Percentiles rank a stretch among this genome's conserved stretches.
Evolutionary conservation across 441 rosid species (phyloP).

Genomic region (Jatropha podagrica): DNA sequence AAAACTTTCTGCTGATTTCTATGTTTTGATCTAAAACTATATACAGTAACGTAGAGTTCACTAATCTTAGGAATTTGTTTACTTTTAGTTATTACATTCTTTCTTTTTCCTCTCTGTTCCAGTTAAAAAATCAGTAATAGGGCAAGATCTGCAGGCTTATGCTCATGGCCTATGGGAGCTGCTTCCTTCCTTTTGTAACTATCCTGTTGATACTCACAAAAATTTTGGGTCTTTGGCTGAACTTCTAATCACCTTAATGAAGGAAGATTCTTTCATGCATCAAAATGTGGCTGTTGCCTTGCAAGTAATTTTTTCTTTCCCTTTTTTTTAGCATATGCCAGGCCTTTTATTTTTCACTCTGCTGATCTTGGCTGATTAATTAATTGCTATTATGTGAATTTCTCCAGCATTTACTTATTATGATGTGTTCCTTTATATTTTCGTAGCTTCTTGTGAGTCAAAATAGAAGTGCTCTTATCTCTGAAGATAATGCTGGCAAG

Average conservation of each 20-base stretch:
- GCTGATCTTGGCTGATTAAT: slow-evolving; percentile 9
- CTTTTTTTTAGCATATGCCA: not conserved
- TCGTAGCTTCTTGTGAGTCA: slow-evolving; percentile 68
- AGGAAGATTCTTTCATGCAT: slow-evolving; percentile 66
- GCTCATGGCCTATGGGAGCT: slow-evolving; percentile 70
- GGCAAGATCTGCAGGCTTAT: slow-evolving; percentile 64
- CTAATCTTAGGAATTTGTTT: slow-evolving; percentile 3
- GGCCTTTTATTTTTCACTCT: not conserved
- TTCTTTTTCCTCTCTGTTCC: slow-evolving; percentile 27
- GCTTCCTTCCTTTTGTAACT: slow-evolving; percentile 80
- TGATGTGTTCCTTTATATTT: slow-evolving; percentile 4
- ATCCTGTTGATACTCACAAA: slow-evolving; percentile 62
- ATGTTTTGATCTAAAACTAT: slow-evolving; percentile 5
- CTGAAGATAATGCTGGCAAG: slow-evolving; percentile 32
- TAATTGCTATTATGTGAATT: slow-evolving; percentile 7
- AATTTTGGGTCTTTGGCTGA: slow-evolving; percentile 56
- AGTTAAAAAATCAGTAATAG: slow-evolving; percentile 61
- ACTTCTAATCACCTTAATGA: slow-evolving; percentile 54
- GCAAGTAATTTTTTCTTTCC: slow-evolving; percentile 46
- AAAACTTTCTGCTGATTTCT: not conserved
- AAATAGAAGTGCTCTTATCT: slow-evolving; percentile 48
- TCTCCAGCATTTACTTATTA: slow-evolving; percentile 13
- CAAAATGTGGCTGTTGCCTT: slow-evolving; percentile 66
- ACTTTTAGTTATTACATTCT: slow-evolving; percentile 9
- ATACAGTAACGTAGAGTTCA: slow-evolving; percentile 12